Evolutionary conservation across 768 basidiomycete species (phyloP).

Genomic region (Podaxis sp.): DNA sequence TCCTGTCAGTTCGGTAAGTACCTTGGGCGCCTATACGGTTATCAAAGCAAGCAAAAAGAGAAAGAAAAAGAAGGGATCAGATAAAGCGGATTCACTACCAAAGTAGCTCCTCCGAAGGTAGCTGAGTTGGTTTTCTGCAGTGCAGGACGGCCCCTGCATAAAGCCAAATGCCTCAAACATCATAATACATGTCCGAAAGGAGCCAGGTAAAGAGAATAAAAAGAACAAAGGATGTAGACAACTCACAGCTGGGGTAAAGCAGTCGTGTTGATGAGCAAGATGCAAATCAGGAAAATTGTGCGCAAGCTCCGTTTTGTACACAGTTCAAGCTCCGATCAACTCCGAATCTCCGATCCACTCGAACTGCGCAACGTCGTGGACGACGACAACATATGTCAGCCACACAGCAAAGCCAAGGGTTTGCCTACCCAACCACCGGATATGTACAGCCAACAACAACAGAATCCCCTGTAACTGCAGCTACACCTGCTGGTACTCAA

Average conservation of each 20-base stretch:
- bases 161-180: conserved; percentile 97
- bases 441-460: neutral
- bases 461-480: conserved; percentile 20
- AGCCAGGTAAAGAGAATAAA: conserved; percentile 13
- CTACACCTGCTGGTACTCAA: conserved; percentile 17
- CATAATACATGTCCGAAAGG: conserved; percentile 33
- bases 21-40: neutral
- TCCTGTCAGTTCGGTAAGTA: conserved; percentile 13
- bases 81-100: conserved; percentile 47
- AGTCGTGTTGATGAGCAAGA: neutral
- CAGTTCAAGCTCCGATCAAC: conserved; percentile 23
- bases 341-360: conserved; percentile 33
- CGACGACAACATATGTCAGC: conserved; percentile 30
- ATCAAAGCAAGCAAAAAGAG: neutral
- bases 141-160: conserved; percentile 67
- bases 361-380: conserved; percentile 14
- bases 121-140: conserved; percentile 89
- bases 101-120: conserved; percentile 74
- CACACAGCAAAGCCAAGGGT: conserved; percentile 25
- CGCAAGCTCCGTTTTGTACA: conserved; percentile 17
- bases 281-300: neutral
- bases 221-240: conserved; percentile 6
- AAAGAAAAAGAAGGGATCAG: conserved; percentile 23
- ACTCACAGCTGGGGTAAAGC: conserved; percentile 27
- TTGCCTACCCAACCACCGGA: conserved; percentile 8